Evolutionary conservation across 2,329 filamentous ascomycete genomes (phyloP), one percentile per base, ranked within the genome.

Genomic region (Sordariomycetes sp.): DNA sequence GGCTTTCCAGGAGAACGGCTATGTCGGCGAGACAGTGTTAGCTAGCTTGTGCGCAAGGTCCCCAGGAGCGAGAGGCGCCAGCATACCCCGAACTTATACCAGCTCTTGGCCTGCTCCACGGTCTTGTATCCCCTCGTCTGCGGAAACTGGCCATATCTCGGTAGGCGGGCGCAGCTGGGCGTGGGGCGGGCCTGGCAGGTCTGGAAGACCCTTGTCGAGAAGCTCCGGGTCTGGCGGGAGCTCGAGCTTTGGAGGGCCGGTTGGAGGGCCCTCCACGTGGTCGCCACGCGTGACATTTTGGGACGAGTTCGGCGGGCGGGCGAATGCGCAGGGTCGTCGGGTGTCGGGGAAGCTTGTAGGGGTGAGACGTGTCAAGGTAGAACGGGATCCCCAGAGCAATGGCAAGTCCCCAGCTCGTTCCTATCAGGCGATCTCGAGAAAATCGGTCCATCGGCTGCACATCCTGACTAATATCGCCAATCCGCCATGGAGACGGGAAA

Each of bases 1-100:
- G 35, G 93, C 88, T 74, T 90, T 93, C 84, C 89, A 92, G 58
- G 92, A 96, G 76, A 99, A 97, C 34, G 94, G 94, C 87, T 91
- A 61, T 25, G 34, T 18, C 37, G 28, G 25, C 22, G 43, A 28
- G 22, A 18, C 46, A 18, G 24, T 28, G 58, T 64, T 53, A 64
- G 62, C 60, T 57, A 40, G 22, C 54, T 20, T 32, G 18, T 25
- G 7, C 35, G 2, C 3, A 25, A 12, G 22, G 16, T 14, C 43
- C 53, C n/a, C 5, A 52, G 8, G 10, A 58, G 22, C 3, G 18
- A 10, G 34, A 14, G 12, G 16, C 24, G 6, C 22, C 22, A 50
- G 62, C 77, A 62, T 76, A 81, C 79, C 59, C 81, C 81, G 56
- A 78, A 79, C 61, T 77, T 75, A 63, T 83, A 77, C 62, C 80